A percentile compares a stretch with the other conserved stretches of the same genome.
Evolutionary conservation across 768 basidiomycete genomes (phyloP).

Genomic region (Russula emetica): DNA sequence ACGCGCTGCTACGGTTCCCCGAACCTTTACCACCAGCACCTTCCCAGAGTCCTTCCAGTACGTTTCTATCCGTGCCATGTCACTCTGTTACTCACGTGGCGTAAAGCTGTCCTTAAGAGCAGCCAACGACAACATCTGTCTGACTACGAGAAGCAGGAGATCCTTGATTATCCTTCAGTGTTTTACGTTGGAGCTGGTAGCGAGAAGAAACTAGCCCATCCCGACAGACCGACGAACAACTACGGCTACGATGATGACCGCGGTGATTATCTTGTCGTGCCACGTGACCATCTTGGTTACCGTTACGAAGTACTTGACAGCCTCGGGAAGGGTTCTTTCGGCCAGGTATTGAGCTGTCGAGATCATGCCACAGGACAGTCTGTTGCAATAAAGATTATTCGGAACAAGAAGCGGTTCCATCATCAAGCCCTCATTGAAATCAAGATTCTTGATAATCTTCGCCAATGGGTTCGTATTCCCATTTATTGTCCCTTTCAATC

Average conservation of each 20-base stretch:
- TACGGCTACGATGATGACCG: slow-evolving; percentile 97
- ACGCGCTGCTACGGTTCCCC: slow-evolving; percentile 86
- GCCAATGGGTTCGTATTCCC: slow-evolving; percentile 82
- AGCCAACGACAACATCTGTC: slow-evolving; percentile 69
- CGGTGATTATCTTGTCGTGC: slow-evolving; percentile 90
- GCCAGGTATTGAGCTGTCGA: slow-evolving; percentile 92
- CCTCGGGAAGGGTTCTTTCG: slow-evolving; percentile 97
- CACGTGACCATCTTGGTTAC: slow-evolving; percentile 89
- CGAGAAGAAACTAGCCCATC: slow-evolving; percentile 77
- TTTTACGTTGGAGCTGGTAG: slow-evolving; percentile 78
- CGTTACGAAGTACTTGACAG: slow-evolving; percentile 94
- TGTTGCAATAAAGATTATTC: slow-evolving; percentile 98
- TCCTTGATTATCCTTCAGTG: slow-evolving; percentile 78
- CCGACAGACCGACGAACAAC: slow-evolving; percentile 75
- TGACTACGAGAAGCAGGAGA: slow-evolving; percentile 85
- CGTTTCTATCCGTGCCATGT: slow-evolving; percentile 31
- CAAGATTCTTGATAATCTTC: slow-evolving; percentile 93
- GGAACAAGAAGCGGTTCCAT: slow-evolving; percentile 98
- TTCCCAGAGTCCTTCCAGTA: slow-evolving; percentile 67
- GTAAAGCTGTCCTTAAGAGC: slow-evolving; percentile 60
- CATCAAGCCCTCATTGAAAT: slow-evolving; percentile 99
- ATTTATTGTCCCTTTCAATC: background rate
- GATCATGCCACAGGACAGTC: slow-evolving; percentile 93
- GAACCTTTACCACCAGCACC: slow-evolving; percentile 74
- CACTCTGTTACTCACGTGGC: background rate